Base-by-base conservation (phyloP, 2,329 filamentous ascomycete species). In the Ceratocystis ficicola region DNA sequence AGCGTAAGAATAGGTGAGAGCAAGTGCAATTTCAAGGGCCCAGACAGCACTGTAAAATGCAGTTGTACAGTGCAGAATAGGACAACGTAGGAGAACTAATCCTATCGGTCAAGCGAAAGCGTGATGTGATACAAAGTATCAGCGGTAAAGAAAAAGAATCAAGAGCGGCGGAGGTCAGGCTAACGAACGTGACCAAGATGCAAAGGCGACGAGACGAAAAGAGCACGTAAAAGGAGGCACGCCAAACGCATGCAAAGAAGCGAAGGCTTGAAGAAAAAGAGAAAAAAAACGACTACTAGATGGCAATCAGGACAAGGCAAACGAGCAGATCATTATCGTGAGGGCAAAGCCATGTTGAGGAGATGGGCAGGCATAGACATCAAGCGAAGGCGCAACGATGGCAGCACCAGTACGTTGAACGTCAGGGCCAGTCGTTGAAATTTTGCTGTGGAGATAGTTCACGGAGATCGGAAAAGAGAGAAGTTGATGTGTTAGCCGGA, bases 221-320 rank as follows among this genome's bases (percentile, higher is more conserved):
- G 15, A 36, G 12, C 25, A 62, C 22, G 44, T 30, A 32, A 36
- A 52, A n/a, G 55, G 57, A 41, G 12, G 64, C 36, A n/a, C 25
- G 41, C n/a, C 44, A 65, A 25, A n/a, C 17, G 28, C 17, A 55
- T 44, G 44, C 6, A 25, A 30, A n/a, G 12, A 65, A 22, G n/a
- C 28, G n/a, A 60, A 22, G 61, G 20, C 50, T 8, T 44, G 25
- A n/a, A 61, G 62, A 69, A 67, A 68, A 68, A 66, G 69, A 70
- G 57, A 20, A 69, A 69, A 65, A 70, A 50, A 67, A 67, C 65
- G 65, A 60, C 71, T 70, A 68, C 66, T 50, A 69, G 60, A 61
- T 60, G n/a, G 44, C 60, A 30, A 61, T 63, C 50, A 32, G 36
- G 55, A 50, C 25, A 64, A 67, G 46, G 25, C n/a, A 57, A 63